Evolutionary conservation across 495 filamentous ascomycete genomes (phyloP).

Genomic region (Penicillium verhagenii): DNA sequence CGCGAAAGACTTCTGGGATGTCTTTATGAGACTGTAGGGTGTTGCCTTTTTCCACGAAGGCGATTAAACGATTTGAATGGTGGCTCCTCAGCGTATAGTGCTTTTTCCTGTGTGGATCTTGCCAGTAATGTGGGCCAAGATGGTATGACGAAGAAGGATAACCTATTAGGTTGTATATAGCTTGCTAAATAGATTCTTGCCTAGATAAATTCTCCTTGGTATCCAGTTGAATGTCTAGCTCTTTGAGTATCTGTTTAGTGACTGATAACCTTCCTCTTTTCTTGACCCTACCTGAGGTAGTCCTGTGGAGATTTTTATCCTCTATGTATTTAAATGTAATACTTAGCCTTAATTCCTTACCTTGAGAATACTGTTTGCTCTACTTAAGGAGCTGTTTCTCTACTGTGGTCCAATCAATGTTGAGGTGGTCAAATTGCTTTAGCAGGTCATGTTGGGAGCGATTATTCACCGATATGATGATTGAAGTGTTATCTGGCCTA

Average conservation of each 20-base stretch:
- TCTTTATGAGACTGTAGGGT: conserved; percentile 17
- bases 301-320: conserved; percentile 1
- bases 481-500: background rate
- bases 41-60: conserved; percentile 18
- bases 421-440: conserved; percentile 16
- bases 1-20: conserved; percentile 13
- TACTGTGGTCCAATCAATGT: conserved; percentile 22
- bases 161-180: conserved; percentile 2
- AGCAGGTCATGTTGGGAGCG: conserved; percentile 3
- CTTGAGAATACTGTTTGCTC: conserved; percentile 4
- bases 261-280: conserved; percentile 20
- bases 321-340: conserved; percentile 17
- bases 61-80: conserved; percentile 18
- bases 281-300: conserved; percentile 4
- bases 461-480: background rate
- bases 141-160: conserved; percentile 1
- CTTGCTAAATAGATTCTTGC: background rate
- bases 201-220: conserved; percentile 14
- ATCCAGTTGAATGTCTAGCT: background rate
- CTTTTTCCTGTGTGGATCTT: conserved; percentile 13
- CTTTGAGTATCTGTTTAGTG: background rate
- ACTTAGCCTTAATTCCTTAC: conserved; percentile 15
- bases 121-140: conserved; percentile 4
- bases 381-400: conserved; percentile 21
- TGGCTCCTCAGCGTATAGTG: conserved; percentile 16